phyloP scores from a whole-genome alignment of 345 rosid genomes.

The Geranium brycei region DNA sequence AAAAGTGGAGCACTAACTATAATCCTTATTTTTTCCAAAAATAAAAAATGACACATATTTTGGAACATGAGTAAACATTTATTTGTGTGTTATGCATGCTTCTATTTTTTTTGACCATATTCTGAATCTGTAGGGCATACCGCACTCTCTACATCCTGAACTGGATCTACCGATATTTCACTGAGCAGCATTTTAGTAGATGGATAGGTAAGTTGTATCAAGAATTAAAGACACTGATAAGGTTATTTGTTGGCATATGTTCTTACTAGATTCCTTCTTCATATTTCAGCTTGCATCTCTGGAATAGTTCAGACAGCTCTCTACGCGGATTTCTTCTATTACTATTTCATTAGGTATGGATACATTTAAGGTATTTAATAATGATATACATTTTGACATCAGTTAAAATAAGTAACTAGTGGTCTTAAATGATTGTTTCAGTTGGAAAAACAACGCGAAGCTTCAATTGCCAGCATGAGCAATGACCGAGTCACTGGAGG shows the following conservation, averaged over 20 bases:
- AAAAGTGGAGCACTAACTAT: too few relatives aligned
- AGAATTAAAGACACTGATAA: background rate
- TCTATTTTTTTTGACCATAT: background rate
- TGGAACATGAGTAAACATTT: background rate
- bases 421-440: conserved; percentile 14
- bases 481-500: background rate
- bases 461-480: conserved; percentile 85
- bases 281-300: conserved; percentile 56
- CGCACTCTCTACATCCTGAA: conserved; percentile 77
- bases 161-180: conserved; percentile 73
- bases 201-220: conserved; percentile 52
- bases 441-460: conserved; percentile 88
- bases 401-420: background rate
- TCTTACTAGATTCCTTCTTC: background rate
- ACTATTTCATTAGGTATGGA: conserved; percentile 66
- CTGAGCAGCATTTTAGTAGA: conserved; percentile 47
- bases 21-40: too few relatives aligned
- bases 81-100: background rate
- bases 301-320: conserved; percentile 82
- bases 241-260: conserved; percentile 7
- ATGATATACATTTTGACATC: background rate
- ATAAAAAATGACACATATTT: too few relatives aligned
- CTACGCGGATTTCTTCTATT: conserved; percentile 89
- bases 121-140: conserved; percentile 51
- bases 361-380: background rate